phyloP scores from a whole-genome alignment of 2,329 filamentous ascomycete species.

The Diaporthe helianthi region DNA sequence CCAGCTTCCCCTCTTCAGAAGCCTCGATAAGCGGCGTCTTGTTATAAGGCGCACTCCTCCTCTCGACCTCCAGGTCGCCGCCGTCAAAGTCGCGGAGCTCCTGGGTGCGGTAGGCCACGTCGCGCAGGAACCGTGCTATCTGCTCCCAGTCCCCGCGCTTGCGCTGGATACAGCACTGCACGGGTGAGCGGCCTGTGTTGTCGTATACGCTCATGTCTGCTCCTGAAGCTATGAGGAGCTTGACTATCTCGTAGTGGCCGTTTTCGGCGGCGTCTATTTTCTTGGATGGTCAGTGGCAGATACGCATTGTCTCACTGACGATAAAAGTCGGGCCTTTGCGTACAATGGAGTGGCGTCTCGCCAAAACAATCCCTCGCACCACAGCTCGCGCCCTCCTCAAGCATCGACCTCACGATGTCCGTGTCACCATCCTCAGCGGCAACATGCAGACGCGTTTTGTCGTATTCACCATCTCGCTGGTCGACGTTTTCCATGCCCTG shows the following conservation, averaged over 20 bases:
- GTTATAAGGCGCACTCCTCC: background rate
- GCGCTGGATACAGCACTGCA: constrained; percentile 19
- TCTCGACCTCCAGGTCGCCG: background rate
- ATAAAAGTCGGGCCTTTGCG: background rate
- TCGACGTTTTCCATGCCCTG: constrained; percentile 17
- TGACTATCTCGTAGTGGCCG: constrained; percentile 18
- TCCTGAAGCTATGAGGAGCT: constrained; percentile 7
- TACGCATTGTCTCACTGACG: background rate
- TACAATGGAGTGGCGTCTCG: constrained; percentile 22
- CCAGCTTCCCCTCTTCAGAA: background rate
- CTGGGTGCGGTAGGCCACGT: constrained; percentile 3
- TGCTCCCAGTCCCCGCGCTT: constrained; percentile 19
- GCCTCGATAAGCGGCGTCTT: constrained; percentile 16
- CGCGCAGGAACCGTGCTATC: background rate
- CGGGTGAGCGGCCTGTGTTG: constrained; percentile 12
- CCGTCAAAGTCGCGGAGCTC: constrained; percentile 7
- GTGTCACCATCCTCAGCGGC: background rate
- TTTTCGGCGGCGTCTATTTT: constrained; percentile 7
- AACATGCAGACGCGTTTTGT: constrained; percentile 3
- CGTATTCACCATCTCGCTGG: background rate
- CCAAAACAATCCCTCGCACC: constrained; percentile 17
- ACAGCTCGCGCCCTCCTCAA: constrained; percentile 22
- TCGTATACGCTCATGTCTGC: constrained; percentile 25
- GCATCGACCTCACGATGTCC: background rate
- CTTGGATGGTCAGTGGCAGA: background rate